Evolutionary conservation across 108 stramenopile genomes (phyloP), one percentile per base, ranked within the genome.

Genomic region (Schizochytrium sp.): DNA sequence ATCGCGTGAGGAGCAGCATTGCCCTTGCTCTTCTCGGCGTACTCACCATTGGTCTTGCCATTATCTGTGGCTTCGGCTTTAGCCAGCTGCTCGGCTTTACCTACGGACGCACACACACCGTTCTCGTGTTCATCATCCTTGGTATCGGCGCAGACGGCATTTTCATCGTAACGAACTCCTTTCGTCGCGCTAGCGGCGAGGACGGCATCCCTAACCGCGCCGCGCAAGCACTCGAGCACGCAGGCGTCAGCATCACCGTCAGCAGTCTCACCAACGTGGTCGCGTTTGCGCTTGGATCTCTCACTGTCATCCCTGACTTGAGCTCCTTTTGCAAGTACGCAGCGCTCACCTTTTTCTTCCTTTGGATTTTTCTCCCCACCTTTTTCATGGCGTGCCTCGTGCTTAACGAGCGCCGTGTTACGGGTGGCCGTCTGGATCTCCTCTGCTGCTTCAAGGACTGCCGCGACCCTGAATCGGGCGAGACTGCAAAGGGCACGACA

Each of bases 191-290:
- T 5, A 87, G 19, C 4, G 23, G 41, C 1, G 51, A 19, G 5
- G 57, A 57, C 43, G 19, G 29, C 29, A 16, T 48, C n/a, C 19
- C 88, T 1, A 19, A 34, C 19, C 88, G 72, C 51, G 51, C 57
- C 16, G 72, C 71, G 41, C 28, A 55, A 0, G 71, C 90, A 25
- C 47, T 90, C 29, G 12, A 44, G 53, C 76, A 90, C 29, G 90
- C 90, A 5, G 90, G 90, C 3, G 76, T 87, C 41, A 72, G 55
- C 44, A 18, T 90, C 8, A 90, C 87, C 45, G 58, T 90, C 14
- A 88, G 71, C 23, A 72, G 71, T 34, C 45, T 90, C 57, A 90
- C 90, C 18, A 72, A 90, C 41, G 53, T 88, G 28, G 58, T 90
- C 19, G 90, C 90, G 41, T 90, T 90, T 34, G 87, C 63, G 19